Conservation (phyloP, 2,329 filamentous ascomycete species). For the Madurella fahalii region DNA sequence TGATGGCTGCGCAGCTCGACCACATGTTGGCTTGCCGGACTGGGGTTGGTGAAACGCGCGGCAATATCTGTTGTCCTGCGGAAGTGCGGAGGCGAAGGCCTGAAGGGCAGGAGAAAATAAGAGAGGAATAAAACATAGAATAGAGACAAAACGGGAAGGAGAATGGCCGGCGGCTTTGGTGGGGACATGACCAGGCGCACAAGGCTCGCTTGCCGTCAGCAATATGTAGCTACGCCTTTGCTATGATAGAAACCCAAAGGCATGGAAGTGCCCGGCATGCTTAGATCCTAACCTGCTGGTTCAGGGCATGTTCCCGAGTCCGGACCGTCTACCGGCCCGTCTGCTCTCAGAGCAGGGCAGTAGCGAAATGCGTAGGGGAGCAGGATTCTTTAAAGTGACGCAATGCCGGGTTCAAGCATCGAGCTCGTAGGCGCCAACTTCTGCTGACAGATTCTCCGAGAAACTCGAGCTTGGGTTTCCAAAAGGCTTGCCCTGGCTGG, state of each 20-base stretch:
- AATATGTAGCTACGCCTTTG: no score
- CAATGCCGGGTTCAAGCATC: constrained; percentile 2
- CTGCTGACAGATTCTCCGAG: neutral
- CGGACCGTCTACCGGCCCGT: neutral
- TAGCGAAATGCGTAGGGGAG: constrained; percentile 8
- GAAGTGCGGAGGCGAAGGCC: neutral
- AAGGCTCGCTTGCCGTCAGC: no score
- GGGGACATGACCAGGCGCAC: neutral
- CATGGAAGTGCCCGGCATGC: neutral
- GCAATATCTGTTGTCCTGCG: constrained; percentile 16
- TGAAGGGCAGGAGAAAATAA: neutral
- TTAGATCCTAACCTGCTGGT: constrained; percentile 4
- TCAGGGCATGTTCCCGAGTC: constrained; percentile 7
- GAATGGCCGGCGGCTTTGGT: neutral
- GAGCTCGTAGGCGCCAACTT: neutral
- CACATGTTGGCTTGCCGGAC: constrained; percentile 1
- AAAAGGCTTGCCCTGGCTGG: constrained; percentile 18
- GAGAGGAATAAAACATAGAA: neutral
- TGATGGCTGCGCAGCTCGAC: neutral
- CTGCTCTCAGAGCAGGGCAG: constrained; percentile 1
- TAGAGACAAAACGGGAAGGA: constrained; percentile 11
- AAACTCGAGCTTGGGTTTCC: constrained; percentile 10
- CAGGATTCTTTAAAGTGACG: constrained; percentile 5
- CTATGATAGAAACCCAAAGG: constrained; percentile 5
- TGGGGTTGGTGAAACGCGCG: constrained; percentile 10